Evolutionary conservation across 2,329 filamentous ascomycete genomes (phyloP).

Genomic region (Trichophyton schoenleinii): DNA sequence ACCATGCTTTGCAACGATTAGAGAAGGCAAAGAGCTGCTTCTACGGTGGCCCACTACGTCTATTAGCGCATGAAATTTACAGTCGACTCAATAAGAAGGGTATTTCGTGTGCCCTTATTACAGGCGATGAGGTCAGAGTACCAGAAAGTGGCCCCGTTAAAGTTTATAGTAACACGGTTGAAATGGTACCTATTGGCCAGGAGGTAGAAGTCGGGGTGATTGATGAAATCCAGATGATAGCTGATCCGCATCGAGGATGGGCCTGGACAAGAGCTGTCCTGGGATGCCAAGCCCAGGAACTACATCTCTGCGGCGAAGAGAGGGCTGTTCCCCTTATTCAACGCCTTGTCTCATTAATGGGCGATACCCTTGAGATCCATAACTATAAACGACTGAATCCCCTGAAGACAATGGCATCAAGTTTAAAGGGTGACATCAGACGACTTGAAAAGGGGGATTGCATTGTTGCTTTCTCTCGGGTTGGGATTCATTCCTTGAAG

Average conservation of each 20-base stretch:
- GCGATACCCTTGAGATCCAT: slow-evolving; percentile 72
- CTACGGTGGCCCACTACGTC: slow-evolving; percentile 77
- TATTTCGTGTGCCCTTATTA: slow-evolving; percentile 64
- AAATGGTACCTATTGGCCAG: slow-evolving; percentile 58
- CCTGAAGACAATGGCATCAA: slow-evolving; percentile 51
- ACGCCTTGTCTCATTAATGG: slow-evolving; percentile 62
- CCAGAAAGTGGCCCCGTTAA: slow-evolving; percentile 44
- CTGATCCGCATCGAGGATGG: slow-evolving; percentile 65
- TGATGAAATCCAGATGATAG: slow-evolving; percentile 98
- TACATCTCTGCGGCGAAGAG: slow-evolving; percentile 88
- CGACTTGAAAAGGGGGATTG: slow-evolving; percentile 79
- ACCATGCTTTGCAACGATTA: slow-evolving; percentile 75
- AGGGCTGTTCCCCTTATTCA: slow-evolving; percentile 67
- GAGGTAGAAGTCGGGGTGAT: slow-evolving; percentile 81
- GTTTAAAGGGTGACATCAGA: slow-evolving; percentile 51
- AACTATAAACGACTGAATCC: slow-evolving; percentile 73
- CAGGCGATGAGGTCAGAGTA: slow-evolving; percentile 75
- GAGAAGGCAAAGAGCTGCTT: slow-evolving; percentile 65
- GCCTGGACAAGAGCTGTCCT: slow-evolving; percentile 89
- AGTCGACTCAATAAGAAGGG: slow-evolving; percentile 70
- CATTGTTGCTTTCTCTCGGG: slow-evolving; percentile 71
- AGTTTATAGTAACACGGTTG: slow-evolving; percentile 81
- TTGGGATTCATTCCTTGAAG: slow-evolving; percentile 71
- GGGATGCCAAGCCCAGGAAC: slow-evolving; percentile 72
- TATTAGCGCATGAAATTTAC: slow-evolving; percentile 92